These are phyloP conservation scores for Chimonanthus praecox DNA, from an alignment of 164 flowering plant species.

Conservation along the genomic window DNA sequence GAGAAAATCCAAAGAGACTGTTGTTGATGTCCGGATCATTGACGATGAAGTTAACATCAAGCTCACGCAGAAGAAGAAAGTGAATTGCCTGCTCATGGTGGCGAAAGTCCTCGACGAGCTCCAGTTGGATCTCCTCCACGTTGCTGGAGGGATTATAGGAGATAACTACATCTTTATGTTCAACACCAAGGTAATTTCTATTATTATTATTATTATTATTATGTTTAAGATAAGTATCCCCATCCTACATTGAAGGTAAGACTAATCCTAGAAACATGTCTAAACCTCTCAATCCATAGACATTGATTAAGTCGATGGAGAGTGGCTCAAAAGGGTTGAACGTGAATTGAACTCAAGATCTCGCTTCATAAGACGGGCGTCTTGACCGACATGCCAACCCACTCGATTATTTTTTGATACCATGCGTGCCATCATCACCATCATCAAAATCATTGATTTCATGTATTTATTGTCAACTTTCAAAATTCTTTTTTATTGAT, in stretches of 20 bases:
- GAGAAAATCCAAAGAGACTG: constrained; percentile 82
- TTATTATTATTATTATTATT: neutral
- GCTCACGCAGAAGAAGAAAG: constrained; percentile 73
- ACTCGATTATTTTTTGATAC: neutral
- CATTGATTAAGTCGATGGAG: no score
- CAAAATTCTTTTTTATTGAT: no score
- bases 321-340: no score
- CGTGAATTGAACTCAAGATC: no score
- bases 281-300: no score
- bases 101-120: constrained; percentile 82
- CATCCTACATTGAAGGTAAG: no score
- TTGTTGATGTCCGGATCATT: constrained; percentile 83
- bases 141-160: constrained; percentile 87
- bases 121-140: constrained; percentile 84
- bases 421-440: neutral
- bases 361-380: no score
- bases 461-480: neutral
- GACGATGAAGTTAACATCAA: constrained; percentile 94
- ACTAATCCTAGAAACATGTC: no score
- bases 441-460: no score
- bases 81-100: constrained; percentile 67
- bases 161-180: constrained; percentile 77
- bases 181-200: constrained; percentile 66
- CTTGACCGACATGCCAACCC: neutral
- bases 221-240: neutral